These are phyloP conservation scores for Diaporthe sp. DNA, from an alignment of 2,329 filamentous ascomycete species.

Conservation along the genomic window DNA sequence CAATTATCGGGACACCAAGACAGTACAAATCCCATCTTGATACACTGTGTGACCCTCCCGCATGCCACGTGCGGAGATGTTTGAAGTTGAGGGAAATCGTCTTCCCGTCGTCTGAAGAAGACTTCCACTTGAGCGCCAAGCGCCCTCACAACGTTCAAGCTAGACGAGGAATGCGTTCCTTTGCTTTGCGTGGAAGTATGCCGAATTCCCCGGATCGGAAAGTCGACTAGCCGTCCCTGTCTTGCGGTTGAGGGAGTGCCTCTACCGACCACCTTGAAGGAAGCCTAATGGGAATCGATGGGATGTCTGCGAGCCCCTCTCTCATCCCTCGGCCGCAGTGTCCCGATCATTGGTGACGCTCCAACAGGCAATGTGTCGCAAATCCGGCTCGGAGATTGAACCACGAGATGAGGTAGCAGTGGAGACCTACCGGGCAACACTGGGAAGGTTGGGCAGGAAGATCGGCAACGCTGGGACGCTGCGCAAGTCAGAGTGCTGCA, in stretches of 20 bases:
- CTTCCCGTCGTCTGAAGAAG: constrained; percentile 31
- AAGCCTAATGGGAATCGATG: constrained; percentile 5
- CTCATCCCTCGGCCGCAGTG: neutral
- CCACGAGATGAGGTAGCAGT: constrained; percentile 34
- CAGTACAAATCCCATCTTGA: neutral
- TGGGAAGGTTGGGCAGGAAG: constrained; percentile 39
- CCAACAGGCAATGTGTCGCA: constrained; percentile 1
- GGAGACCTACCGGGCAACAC: constrained; percentile 4
- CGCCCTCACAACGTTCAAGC: constrained; percentile 27
- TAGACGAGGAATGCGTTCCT: constrained; percentile 22
- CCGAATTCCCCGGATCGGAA: constrained; percentile 25
- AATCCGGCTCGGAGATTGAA: constrained; percentile 18
- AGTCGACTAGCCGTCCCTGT: constrained; percentile 28
- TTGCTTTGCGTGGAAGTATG: constrained; percentile 24
- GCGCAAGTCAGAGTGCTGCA: constrained; percentile 14
- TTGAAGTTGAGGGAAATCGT: constrained; percentile 28
- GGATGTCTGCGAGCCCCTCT: constrained; percentile 8
- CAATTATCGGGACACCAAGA: constrained; percentile 24
- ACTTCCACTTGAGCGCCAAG: constrained; percentile 4
- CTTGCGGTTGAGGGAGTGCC: constrained; percentile 10
- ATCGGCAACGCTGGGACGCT: constrained; percentile 32
- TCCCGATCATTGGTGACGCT: constrained; percentile 15
- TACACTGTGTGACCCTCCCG: constrained; percentile 7
- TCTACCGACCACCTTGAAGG: neutral
- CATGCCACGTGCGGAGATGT: constrained; percentile 28